phyloP scores from a whole-genome alignment of 176 grass and related monocot species.

The Typha latifolia region DNA sequence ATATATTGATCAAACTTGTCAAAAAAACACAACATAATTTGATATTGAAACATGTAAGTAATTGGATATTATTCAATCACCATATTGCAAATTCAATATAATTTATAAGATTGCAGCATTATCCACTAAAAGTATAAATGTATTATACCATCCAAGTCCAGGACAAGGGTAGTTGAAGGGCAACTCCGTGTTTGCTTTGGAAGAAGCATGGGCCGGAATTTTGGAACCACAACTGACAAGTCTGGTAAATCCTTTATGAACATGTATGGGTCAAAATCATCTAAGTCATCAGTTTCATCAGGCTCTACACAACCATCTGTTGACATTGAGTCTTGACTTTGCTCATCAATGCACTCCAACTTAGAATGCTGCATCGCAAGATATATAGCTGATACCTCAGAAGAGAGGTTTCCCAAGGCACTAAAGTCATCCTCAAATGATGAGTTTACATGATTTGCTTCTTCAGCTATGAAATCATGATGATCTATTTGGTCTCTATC shows the following conservation, averaged over 20 bases:
- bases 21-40: too few relatives aligned
- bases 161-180: constrained; percentile 67
- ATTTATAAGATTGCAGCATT: neutral
- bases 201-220: constrained; percentile 75
- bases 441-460: constrained; percentile 25
- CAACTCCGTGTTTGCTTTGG: constrained; percentile 97
- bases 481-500: constrained; percentile 12
- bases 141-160: constrained; percentile 87
- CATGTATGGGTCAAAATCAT: constrained; percentile 78
- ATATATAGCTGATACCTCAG: constrained; percentile 90
- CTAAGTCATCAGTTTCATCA: constrained; percentile 53
- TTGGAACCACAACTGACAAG: constrained; percentile 75
- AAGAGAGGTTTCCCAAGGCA: constrained; percentile 69
- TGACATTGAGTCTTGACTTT: constrained; percentile 71
- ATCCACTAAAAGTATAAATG: neutral
- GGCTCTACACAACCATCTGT: constrained; percentile 47
- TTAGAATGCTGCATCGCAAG: constrained; percentile 71
- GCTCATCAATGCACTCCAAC: constrained; percentile 76
- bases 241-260: constrained; percentile 91
- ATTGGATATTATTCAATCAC: neutral
- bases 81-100: neutral
- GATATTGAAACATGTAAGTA: too few relatives aligned
- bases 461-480: too few relatives aligned
- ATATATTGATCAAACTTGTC: neutral
- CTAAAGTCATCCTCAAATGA: constrained; percentile 46